Evolutionary conservation across 1,284 basidiomycete species (phyloP), one percentile per base, ranked within the genome.

Genomic region (Melanopsichium pennsylvanicum): DNA sequence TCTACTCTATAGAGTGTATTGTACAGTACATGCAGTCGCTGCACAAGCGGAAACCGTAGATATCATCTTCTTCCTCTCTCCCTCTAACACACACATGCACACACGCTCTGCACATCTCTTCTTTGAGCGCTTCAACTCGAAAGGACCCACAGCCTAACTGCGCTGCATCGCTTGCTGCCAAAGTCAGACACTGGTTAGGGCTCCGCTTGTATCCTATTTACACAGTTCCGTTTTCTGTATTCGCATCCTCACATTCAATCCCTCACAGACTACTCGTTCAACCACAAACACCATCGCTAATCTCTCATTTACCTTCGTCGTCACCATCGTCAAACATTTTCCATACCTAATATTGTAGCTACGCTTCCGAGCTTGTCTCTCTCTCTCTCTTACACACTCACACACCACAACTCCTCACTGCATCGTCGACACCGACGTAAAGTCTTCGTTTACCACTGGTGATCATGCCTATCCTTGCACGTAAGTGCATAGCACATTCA

Each of bases 151-250:
- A n/a, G n/a, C n/a, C n/a, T n/a, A n/a, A n/a, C n/a, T n/a, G n/a
- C n/a, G n/a, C n/a, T n/a, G n/a, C n/a, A n/a, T n/a, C n/a, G n/a
- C n/a, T n/a, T n/a, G n/a, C n/a, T n/a, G n/a, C n/a, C n/a, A n/a
- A n/a, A n/a, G n/a, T n/a, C n/a, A n/a, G n/a, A n/a, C n/a, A n/a
- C n/a, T n/a, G n/a, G n/a, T n/a, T n/a, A n/a, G n/a, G n/a, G n/a
- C 52, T 51, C 60, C 60, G 52, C 59, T 47, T 38, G 32, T 39
- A 18, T 34, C 43, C 47, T 56, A 62, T 62, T 56, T 62, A 62
- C 60, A 56, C 52, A 38, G 41, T 61, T 46, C 51, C 40, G 35
- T 32, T 62, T 42, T 34, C 23, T 49, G 45, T 39, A 42, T 25
- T 33, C 21, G 13, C 15, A 15, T 15, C 29, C 34, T 40, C 44